Base-by-base conservation (phyloP, 1,139 yeast genomes). In the Debaryomycetaceae sp. region DNA sequence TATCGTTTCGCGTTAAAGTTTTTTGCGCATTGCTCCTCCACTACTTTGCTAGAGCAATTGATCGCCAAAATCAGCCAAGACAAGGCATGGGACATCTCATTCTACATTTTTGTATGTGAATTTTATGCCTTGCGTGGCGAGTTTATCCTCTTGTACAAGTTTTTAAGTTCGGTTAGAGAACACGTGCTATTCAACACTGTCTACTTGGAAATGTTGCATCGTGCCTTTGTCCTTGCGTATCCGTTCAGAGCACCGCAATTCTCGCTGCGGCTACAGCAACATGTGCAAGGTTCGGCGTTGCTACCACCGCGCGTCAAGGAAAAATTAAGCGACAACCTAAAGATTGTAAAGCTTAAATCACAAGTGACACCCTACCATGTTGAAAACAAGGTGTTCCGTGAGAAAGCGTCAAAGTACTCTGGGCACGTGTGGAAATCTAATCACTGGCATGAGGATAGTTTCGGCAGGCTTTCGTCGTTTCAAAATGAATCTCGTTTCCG, bases 181-280 rank as follows among this genome's bases (percentile, higher is more conserved):
- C 31, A 36, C 34, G 32, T 47, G n/a, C 39, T 35, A 12, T 54
- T 43, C 32, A 39, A 45, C 21, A 39, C 40, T n/a, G 35, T 42
- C 3, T 55, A 47, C 32, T 34, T 58, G 18, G 38, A 38, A 12
- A 40, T 44, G 13, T 31, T 60, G 4, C 56, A 47, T 31, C 51
- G 53, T 19, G 40, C 58, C 0, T 61, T 58, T 36, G 44, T 61
- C 4, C 39, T 41, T 23, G 46, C 61, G 1, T 62, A 58, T 35
- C 67, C 68, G 3, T 47, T 56, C 30, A 42, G 47, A 24, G 56
- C 59, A 0, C 40, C 38, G 4, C 44, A 41, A 4, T 59, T 60
- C 27, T 39, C 45, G 18, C 31, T 36, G 1, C 27, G 34, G 15
- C 48, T 58, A 25, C 38, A 45, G 13, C 15, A 25, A 1, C 59